Evolutionary conservation across 2,329 filamentous ascomycete species (phyloP).

Genomic region (Teratosphaeria gauchensis): DNA sequence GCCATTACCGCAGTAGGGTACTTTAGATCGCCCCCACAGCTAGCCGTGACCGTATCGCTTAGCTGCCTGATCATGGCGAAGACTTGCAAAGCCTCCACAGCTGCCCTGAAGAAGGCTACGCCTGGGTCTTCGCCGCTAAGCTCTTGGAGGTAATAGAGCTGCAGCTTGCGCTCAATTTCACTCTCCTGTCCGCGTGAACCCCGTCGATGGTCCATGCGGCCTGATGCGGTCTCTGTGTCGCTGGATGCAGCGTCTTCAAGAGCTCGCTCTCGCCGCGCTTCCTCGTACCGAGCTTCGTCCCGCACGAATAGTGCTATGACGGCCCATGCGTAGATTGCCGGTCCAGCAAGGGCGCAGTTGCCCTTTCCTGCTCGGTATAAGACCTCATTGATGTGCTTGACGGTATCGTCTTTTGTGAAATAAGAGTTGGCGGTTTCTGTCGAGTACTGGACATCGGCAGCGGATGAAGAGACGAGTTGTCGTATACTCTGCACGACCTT

Average conservation of each 20-base stretch:
- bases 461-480: conserved; percentile 32
- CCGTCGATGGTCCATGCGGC: conserved; percentile 1
- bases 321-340: conserved; percentile 73
- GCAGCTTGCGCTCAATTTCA: conserved; percentile 18
- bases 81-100: conserved; percentile 37
- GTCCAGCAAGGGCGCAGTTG: conserved; percentile 55
- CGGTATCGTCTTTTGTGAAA: conserved; percentile 56
- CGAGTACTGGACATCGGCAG: conserved; percentile 10
- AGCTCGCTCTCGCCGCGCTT: background rate
- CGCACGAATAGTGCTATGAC: conserved; percentile 63
- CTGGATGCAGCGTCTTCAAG: conserved; percentile 6
- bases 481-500: conserved; percentile 35
- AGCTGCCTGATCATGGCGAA: conserved; percentile 40
- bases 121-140: conserved; percentile 38
- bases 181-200: background rate
- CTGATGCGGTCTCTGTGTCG: conserved; percentile 6
- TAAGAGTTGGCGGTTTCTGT: conserved; percentile 43
- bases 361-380: conserved; percentile 51
- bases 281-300: conserved; percentile 23
- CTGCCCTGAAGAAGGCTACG: conserved; percentile 36
- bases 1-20: conserved; percentile 51
- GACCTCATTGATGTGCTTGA: conserved; percentile 65
- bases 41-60: conserved; percentile 33
- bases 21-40: conserved; percentile 41
- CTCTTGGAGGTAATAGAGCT: conserved; percentile 11